These are phyloP conservation scores for Candida mesenterica DNA, from an alignment of 1,139 yeast species.

Conservation along the genomic window DNA sequence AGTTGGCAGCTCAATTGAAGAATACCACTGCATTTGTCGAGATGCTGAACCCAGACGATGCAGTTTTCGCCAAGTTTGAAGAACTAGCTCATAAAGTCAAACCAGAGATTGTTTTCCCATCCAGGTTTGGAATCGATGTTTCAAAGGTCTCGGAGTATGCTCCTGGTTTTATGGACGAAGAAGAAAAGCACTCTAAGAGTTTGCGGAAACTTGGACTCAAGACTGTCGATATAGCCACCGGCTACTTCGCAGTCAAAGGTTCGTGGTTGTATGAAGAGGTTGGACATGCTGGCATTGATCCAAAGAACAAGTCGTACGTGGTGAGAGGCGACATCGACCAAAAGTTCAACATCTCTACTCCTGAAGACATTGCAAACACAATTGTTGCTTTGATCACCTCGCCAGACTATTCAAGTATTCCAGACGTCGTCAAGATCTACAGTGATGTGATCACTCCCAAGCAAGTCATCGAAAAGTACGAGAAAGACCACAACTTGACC, in stretches of 20 bases:
- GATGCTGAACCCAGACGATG: constrained; percentile 30
- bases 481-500: constrained; percentile 36
- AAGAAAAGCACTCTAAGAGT: constrained; percentile 36
- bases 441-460: constrained; percentile 41
- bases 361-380: constrained; percentile 48
- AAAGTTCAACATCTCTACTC: constrained; percentile 31
- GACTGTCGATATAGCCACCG: constrained; percentile 46
- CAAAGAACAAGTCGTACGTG: constrained; percentile 32
- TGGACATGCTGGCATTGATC: constrained; percentile 39
- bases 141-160: constrained; percentile 20
- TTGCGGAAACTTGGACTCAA: constrained; percentile 50
- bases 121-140: constrained; percentile 57
- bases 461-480: constrained; percentile 41
- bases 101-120: constrained; percentile 57
- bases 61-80: constrained; percentile 24
- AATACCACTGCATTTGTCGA: constrained; percentile 55
- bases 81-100: constrained; percentile 36
- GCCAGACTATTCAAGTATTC: constrained; percentile 43
- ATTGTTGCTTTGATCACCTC: constrained; percentile 33
- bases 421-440: constrained; percentile 42
- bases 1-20: constrained; percentile 32
- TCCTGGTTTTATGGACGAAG: constrained; percentile 36
- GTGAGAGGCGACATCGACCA: constrained; percentile 42
- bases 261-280: constrained; percentile 35
- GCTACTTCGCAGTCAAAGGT: constrained; percentile 44